phyloP scores from a whole-genome alignment of 805 yeast genomes.

The Suhomyces pyralidae region DNA sequence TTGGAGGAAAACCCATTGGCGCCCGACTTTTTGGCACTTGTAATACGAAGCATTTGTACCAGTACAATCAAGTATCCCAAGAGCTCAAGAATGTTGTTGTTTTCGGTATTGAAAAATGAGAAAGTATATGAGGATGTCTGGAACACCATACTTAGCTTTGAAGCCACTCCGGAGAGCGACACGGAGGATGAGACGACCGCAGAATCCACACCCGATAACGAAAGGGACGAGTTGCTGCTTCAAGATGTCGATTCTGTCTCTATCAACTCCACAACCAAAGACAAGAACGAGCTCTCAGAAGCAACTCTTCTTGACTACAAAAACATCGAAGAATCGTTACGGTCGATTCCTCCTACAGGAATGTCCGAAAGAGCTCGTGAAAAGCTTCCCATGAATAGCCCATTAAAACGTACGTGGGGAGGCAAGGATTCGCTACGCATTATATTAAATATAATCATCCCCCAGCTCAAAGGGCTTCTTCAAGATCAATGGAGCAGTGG shows the following conservation, averaged over 20 bases:
- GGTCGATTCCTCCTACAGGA: constrained; percentile 55
- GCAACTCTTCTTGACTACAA: constrained; percentile 9
- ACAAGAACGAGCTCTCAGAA: neutral
- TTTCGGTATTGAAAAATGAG: constrained; percentile 44
- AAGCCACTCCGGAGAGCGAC: constrained; percentile 2
- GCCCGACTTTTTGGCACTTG: constrained; percentile 54
- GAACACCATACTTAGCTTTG: constrained; percentile 27
- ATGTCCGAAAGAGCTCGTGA: constrained; percentile 58
- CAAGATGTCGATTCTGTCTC: neutral
- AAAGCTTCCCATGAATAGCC: constrained; percentile 49
- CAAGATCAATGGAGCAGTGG: constrained; percentile 25
- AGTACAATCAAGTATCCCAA: constrained; percentile 49
- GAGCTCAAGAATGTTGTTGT: constrained; percentile 54
- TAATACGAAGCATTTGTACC: constrained; percentile 55
- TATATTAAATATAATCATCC: constrained; percentile 40
- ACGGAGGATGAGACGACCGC: constrained; percentile 5
- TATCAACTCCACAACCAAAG: neutral
- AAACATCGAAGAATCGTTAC: constrained; percentile 38
- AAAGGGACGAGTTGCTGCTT: neutral
- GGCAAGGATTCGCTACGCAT: constrained; percentile 49
- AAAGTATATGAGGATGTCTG: constrained; percentile 35
- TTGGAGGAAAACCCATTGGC: constrained; percentile 41
- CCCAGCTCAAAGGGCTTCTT: constrained; percentile 28
- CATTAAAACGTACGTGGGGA: constrained; percentile 53
- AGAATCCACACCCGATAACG: neutral